A percentile compares a stretch with the other conserved stretches of the same genome.
Evolutionary conservation across 768 basidiomycete species (phyloP).

Genomic region (Lentinula lateritia): DNA sequence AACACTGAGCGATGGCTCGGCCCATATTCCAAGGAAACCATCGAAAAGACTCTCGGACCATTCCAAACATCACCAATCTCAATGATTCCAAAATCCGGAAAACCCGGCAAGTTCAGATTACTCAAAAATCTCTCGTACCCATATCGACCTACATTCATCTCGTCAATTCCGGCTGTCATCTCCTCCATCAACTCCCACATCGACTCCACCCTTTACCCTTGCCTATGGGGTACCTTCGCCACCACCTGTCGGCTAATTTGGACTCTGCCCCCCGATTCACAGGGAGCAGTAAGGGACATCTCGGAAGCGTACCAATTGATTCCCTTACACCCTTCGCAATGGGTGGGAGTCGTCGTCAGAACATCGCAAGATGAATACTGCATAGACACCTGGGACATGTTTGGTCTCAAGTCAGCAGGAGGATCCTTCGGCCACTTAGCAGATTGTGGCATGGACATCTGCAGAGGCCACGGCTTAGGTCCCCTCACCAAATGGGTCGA

Average conservation of each 20-base stretch:
- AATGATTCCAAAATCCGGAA: slow-evolving; percentile 29
- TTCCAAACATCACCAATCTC: slow-evolving; percentile 33
- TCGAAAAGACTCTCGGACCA: slow-evolving; percentile 25
- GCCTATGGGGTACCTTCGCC: slow-evolving; percentile 23
- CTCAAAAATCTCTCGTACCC: slow-evolving; percentile 37
- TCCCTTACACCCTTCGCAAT: slow-evolving; percentile 21
- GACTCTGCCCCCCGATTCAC: slow-evolving; percentile 24
- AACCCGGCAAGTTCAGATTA: slow-evolving; percentile 22
- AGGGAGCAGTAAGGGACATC: slow-evolving; percentile 24
- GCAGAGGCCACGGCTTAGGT: slow-evolving; percentile 19
- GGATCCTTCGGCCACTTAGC: slow-evolving; percentile 20
- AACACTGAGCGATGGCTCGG: slow-evolving; percentile 22
- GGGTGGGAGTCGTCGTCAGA: slow-evolving; percentile 19
- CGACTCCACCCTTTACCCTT: slow-evolving; percentile 11
- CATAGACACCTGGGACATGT: slow-evolving; percentile 20
- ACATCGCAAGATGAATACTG: slow-evolving; percentile 11
- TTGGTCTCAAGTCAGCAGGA: slow-evolving; percentile 15
- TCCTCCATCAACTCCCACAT: slow-evolving; percentile 1
- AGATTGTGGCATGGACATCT: slow-evolving; percentile 17
- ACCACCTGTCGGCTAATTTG: slow-evolving; percentile 11
- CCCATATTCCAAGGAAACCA: slow-evolving; percentile 16
- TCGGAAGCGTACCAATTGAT: slow-evolving; percentile 27
- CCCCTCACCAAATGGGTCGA: slow-evolving; percentile 19
- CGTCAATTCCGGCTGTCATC: not conserved
- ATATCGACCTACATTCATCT: not conserved